Conservation (phyloP, 2,329 filamentous ascomycete genomes). For the Cladosporium sp. region DNA sequence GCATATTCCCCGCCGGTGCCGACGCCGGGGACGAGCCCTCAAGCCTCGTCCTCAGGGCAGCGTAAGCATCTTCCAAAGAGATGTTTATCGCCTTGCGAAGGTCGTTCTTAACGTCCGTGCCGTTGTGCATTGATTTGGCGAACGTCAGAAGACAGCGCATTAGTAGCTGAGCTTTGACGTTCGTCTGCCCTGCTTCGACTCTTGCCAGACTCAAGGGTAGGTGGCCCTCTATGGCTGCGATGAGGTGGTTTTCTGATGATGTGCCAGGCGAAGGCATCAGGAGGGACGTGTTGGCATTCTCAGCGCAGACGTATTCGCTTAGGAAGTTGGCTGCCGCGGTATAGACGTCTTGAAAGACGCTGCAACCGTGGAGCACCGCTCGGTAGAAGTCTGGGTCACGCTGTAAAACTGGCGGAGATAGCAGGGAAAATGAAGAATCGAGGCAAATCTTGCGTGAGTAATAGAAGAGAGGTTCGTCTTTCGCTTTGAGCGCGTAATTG, state of each 20-base stretch:
- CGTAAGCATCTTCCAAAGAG: slow-evolving; percentile 1
- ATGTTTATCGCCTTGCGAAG: background rate
- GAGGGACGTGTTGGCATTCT: background rate
- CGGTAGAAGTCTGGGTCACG: slow-evolving; percentile 8
- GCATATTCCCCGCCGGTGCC: background rate
- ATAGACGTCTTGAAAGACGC: slow-evolving; percentile 8
- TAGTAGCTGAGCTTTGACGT: slow-evolving; percentile 1
- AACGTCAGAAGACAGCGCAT: background rate
- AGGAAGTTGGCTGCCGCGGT: slow-evolving; percentile 1
- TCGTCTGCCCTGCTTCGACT: background rate
- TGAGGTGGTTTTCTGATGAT: background rate
- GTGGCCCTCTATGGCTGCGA: slow-evolving; percentile 2
- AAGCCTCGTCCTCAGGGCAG: background rate
- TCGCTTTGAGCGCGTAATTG: slow-evolving; percentile 2
- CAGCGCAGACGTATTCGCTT: slow-evolving; percentile 4
- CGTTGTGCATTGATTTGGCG: background rate
- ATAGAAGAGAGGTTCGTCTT: slow-evolving; percentile 8
- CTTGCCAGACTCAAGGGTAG: background rate
- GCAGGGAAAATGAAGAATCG: background rate
- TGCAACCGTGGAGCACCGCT: slow-evolving; percentile 2
- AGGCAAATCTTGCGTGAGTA: slow-evolving; percentile 9
- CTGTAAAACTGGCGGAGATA: background rate
- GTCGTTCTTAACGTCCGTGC: background rate
- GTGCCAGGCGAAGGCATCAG: background rate
- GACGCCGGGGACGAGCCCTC: background rate